Conservation (phyloP, 2,329 filamentous ascomycete genomes). For the Harringtonia lauricola region DNA sequence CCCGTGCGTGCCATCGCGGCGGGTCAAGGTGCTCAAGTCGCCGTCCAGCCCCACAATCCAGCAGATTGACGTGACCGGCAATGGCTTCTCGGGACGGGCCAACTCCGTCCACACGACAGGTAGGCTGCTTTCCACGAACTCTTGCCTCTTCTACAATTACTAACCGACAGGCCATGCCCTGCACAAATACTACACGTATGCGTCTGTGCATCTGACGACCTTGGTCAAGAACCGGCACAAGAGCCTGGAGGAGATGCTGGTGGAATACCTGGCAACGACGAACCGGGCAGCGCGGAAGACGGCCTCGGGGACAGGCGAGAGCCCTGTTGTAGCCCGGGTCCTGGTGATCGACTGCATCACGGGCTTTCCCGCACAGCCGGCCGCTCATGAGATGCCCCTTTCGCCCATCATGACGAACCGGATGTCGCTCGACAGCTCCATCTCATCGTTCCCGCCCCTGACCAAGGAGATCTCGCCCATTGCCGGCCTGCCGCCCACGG, state of each 20-base stretch:
- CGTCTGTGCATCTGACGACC: slow-evolving; percentile 45
- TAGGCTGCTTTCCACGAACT: slow-evolving; percentile 13
- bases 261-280: slow-evolving; percentile 18
- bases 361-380: slow-evolving; percentile 32
- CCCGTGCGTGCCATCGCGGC: slow-evolving; percentile 48
- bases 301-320: background rate
- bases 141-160: too few species aligned
- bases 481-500: background rate
- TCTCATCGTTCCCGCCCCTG: slow-evolving; percentile 9
- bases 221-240: slow-evolving; percentile 36
- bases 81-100: slow-evolving; percentile 29
- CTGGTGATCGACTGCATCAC: slow-evolving; percentile 56
- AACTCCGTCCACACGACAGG: slow-evolving; percentile 36
- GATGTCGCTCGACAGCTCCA: slow-evolving; percentile 10
- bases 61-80: slow-evolving; percentile 41
- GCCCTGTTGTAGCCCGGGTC: slow-evolving; percentile 21
- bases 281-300: slow-evolving; percentile 14
- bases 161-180: slow-evolving; percentile 55
- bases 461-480: slow-evolving; percentile 13
- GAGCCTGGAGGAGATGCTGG: slow-evolving; percentile 35
- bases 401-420: slow-evolving; percentile 34
- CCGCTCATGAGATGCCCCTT: slow-evolving; percentile 32
- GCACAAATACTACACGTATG: slow-evolving; percentile 52
- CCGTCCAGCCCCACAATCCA: slow-evolving; percentile 49
- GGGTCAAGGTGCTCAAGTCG: slow-evolving; percentile 47